A percentile compares a stretch with the other conserved stretches of the same genome.
Evolutionary conservation across 495 filamentous ascomycete species (phyloP).

Genomic region (Peziza echinospora): DNA sequence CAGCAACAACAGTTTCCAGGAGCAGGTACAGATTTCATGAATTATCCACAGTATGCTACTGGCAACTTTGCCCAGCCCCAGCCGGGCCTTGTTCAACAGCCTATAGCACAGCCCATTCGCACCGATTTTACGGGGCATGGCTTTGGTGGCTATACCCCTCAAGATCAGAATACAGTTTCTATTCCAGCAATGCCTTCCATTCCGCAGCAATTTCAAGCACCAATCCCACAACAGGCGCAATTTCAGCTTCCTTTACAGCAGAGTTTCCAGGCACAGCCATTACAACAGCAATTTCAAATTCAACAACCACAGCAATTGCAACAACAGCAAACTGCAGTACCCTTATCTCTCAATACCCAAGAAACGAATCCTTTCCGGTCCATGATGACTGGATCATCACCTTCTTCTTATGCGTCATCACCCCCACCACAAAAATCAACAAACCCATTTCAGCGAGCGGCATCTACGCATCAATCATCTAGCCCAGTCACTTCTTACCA

Average conservation of each 20-base stretch:
- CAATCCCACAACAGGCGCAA: slow-evolving; percentile 12
- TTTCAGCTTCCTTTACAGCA: slow-evolving; percentile 20
- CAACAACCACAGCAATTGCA: neutral
- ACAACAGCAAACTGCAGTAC: neutral
- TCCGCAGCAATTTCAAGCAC: slow-evolving; percentile 38
- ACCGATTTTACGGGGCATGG: slow-evolving; percentile 51
- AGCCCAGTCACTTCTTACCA: slow-evolving; percentile 25
- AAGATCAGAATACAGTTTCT: slow-evolving; percentile 34
- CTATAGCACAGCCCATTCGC: slow-evolving; percentile 29
- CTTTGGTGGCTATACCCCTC: slow-evolving; percentile 68
- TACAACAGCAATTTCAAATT: slow-evolving; percentile 24
- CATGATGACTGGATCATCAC: slow-evolving; percentile 30
- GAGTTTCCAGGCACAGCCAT: slow-evolving; percentile 19
- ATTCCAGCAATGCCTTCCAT: slow-evolving; percentile 34
- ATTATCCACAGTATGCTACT: slow-evolving; percentile 21
- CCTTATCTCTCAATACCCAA: slow-evolving; percentile 33
- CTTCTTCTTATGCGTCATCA: slow-evolving; percentile 26
- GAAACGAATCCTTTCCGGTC: slow-evolving; percentile 75
- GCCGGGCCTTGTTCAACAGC: slow-evolving; percentile 25
- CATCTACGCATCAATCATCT: slow-evolving; percentile 28
- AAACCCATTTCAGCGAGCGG: slow-evolving; percentile 57
- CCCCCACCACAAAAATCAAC: slow-evolving; percentile 38
- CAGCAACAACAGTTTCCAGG: slow-evolving; percentile 27
- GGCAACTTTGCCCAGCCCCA: slow-evolving; percentile 22
- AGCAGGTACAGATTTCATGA: slow-evolving; percentile 29